Conservation (phyloP, 495 filamentous ascomycete species). For the Venustampulla echinocandica region DNA sequence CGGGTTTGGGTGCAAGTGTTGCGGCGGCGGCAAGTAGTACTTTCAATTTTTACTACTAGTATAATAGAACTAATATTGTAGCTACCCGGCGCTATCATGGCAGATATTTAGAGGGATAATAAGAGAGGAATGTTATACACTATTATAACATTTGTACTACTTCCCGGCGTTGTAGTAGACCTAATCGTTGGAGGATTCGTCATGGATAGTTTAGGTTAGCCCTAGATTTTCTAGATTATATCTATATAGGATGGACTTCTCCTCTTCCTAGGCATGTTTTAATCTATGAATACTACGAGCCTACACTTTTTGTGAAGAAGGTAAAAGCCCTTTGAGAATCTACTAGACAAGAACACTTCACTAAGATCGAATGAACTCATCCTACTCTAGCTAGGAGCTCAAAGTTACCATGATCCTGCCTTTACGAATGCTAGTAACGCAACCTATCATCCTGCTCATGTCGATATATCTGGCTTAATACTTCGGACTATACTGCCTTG, state of each 20-base stretch:
- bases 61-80: conserved; percentile 15
- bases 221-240: conserved; percentile 46
- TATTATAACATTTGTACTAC: conserved; percentile 39
- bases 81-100: conserved; percentile 66
- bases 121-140: conserved; percentile 70
- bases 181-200: conserved; percentile 49
- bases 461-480: conserved; percentile 51
- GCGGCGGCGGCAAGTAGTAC: conserved; percentile 26
- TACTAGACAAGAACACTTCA: conserved; percentile 31
- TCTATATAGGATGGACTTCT: conserved; percentile 7
- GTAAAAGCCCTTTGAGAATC: conserved; percentile 29
- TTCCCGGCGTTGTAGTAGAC: conserved; percentile 26
- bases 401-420: conserved; percentile 47
- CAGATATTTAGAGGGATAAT: conserved; percentile 68
- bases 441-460: conserved; percentile 52
- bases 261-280: conserved; percentile 24
- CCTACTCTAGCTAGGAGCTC: conserved; percentile 39
- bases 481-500: conserved; percentile 63
- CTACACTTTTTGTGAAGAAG: conserved; percentile 27
- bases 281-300: conserved; percentile 31
- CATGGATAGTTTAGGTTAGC: no score
- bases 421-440: conserved; percentile 45
- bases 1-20: conserved; percentile 75
- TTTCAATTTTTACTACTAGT: no score
- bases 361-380: conserved; percentile 42